phyloP scores from a whole-genome alignment of 768 basidiomycete species.

The Pisolithus tinctorius region DNA sequence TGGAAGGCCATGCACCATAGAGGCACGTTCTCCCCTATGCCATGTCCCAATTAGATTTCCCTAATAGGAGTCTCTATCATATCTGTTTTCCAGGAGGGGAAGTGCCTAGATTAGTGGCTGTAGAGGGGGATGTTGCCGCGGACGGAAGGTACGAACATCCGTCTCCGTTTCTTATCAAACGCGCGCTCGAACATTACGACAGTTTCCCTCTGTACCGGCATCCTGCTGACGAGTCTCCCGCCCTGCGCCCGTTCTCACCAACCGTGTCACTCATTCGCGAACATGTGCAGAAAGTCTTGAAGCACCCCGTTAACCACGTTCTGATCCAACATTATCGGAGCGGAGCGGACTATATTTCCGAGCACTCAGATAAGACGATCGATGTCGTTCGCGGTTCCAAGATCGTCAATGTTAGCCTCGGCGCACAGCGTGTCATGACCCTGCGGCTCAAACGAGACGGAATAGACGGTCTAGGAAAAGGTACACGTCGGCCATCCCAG shows the following conservation, averaged over 20 bases:
- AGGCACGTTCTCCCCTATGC: constrained; percentile 33
- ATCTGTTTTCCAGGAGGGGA: constrained; percentile 50
- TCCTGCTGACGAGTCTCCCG: constrained; percentile 73
- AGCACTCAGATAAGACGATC: constrained; percentile 84
- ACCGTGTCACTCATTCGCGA: constrained; percentile 61
- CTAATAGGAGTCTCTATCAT: background rate
- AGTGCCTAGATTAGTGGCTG: constrained; percentile 59
- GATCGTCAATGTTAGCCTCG: constrained; percentile 77
- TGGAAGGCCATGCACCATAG: constrained; percentile 74
- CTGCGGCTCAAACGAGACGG: constrained; percentile 63
- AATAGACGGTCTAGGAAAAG: too few species aligned
- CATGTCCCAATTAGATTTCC: background rate
- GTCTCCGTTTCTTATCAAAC: constrained; percentile 5
- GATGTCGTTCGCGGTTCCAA: constrained; percentile 69
- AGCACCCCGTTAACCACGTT: constrained; percentile 75
- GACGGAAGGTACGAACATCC: constrained; percentile 40
- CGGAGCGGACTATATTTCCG: constrained; percentile 78
- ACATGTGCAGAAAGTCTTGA: constrained; percentile 49
- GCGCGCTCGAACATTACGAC: background rate
- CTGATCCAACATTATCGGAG: constrained; percentile 77
- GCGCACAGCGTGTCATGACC: constrained; percentile 72
- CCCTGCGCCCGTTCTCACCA: constrained; percentile 57
- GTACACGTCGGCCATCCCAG: constrained; percentile 38
- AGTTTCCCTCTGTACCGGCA: constrained; percentile 80
- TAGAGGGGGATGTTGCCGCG: constrained; percentile 46